phyloP scores from a whole-genome alignment of 495 filamentous ascomycete genomes.

The Chaetomium tenue region DNA sequence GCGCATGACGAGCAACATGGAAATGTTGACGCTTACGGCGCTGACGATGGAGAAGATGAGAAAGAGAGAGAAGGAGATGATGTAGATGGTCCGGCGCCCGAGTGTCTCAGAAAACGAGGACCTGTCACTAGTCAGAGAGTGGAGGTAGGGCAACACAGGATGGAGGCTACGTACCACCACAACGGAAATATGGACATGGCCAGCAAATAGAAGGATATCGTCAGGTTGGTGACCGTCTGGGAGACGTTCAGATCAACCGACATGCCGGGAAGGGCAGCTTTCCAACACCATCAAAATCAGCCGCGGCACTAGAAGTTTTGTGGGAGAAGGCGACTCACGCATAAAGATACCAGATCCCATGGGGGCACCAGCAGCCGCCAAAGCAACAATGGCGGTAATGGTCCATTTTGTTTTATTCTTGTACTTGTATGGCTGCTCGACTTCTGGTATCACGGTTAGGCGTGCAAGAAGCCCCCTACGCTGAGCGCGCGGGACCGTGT shows the following conservation, averaged over 20 bases:
- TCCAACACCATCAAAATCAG: background rate
- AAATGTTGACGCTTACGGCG: constrained; percentile 71
- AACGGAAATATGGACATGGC: constrained; percentile 87
- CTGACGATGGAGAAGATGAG: constrained; percentile 71
- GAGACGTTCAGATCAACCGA: constrained; percentile 61
- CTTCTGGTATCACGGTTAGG: constrained; percentile 76
- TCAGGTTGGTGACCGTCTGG: constrained; percentile 74
- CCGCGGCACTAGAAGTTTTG: background rate
- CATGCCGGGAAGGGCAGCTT: constrained; percentile 72
- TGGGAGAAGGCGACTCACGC: constrained; percentile 55
- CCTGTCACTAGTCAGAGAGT: constrained; percentile 16
- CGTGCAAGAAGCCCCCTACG: constrained; percentile 74
- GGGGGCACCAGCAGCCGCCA: constrained; percentile 73
- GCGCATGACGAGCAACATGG: constrained; percentile 84
- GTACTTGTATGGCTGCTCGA: constrained; percentile 74
- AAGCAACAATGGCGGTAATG: constrained; percentile 75
- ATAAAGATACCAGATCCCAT: constrained; percentile 84
- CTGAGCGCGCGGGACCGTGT: constrained; percentile 60
- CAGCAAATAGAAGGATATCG: constrained; percentile 86
- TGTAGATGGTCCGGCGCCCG: constrained; percentile 81
- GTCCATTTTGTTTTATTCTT: constrained; percentile 73
- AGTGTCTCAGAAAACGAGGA: constrained; percentile 82
- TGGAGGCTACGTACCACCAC: constrained; percentile 63
- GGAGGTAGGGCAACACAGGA: background rate
- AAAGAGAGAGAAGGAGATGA: constrained; percentile 78